phyloP scores from a whole-genome alignment of 1,139 yeast species.

The Geotrichum histeridarum region DNA sequence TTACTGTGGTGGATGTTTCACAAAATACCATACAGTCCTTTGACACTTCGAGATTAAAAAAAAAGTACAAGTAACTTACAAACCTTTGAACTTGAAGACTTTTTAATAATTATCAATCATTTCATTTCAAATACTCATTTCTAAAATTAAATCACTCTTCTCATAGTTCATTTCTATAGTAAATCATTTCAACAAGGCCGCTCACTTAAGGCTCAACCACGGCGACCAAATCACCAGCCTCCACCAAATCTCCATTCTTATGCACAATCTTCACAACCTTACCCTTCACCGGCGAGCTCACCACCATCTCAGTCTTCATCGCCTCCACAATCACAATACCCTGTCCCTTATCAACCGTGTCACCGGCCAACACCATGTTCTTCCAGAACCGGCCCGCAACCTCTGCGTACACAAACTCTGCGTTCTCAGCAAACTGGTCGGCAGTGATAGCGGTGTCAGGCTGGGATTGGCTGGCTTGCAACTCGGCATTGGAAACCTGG shows the following conservation, averaged over 20 bases:
- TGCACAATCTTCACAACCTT: conserved; percentile 73
- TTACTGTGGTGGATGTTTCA: too few relatives aligned
- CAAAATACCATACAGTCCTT: too few relatives aligned
- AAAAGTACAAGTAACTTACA: too few relatives aligned
- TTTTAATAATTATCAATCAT: too few relatives aligned
- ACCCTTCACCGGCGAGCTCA: conserved; percentile 66
- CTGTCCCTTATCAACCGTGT: conserved; percentile 64
- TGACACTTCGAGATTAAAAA: too few relatives aligned
- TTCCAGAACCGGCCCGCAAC: conserved; percentile 97
- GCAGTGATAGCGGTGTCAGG: conserved; percentile 40
- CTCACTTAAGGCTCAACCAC: conserved; percentile 45
- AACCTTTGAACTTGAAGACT: too few relatives aligned
- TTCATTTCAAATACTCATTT: too few relatives aligned
- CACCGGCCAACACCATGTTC: conserved; percentile 77
- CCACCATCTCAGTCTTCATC: conserved; percentile 97
- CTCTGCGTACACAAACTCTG: conserved; percentile 83
- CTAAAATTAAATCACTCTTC: too few relatives aligned
- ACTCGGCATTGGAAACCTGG: conserved; percentile 75
- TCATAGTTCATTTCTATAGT: too few relatives aligned
- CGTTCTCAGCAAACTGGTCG: conserved; percentile 56
- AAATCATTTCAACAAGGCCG: background rate
- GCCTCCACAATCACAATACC: conserved; percentile 89
- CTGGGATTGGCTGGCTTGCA: conserved; percentile 42
- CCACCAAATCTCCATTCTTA: conserved; percentile 86
- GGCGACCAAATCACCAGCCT: conserved; percentile 89